These are phyloP conservation scores for Wallacemonas sp. DNA, from an alignment of 208 protist species.

Conservation along the genomic window DNA sequence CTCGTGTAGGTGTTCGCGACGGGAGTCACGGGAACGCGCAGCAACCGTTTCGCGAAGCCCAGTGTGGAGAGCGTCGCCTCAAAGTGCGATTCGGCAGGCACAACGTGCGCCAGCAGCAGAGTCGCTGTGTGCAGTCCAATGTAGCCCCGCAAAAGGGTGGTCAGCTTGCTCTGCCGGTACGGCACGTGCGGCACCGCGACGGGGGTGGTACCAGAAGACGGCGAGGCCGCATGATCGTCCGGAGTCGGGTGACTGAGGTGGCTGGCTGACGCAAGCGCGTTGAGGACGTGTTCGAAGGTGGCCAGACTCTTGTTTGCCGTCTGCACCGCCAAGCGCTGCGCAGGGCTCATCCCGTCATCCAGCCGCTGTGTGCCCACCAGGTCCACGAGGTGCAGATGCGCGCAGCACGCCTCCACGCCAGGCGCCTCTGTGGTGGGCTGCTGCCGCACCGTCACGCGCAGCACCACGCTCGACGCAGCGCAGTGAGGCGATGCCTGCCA, in stretches of 20 bases:
- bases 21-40: conserved; percentile 76
- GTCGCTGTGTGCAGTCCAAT: conserved; percentile 79
- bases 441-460: neutral
- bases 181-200: conserved; percentile 39
- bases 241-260: conserved; percentile 35
- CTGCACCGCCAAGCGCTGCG: conserved; percentile 18
- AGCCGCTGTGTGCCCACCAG: conserved; percentile 87
- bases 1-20: conserved; percentile 64
- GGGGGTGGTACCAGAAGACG: neutral
- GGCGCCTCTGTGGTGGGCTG: conserved; percentile 15
- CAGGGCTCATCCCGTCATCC: conserved; percentile 12
- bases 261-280: conserved; percentile 38
- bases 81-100: conserved; percentile 39
- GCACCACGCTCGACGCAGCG: neutral
- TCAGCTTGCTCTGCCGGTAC: conserved; percentile 89
- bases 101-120: conserved; percentile 89
- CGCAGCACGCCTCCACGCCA: conserved; percentile 17
- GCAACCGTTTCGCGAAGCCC: conserved; percentile 86
- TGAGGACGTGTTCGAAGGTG: conserved; percentile 90
- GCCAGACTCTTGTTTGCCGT: conserved; percentile 79
- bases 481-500: conserved; percentile 43
- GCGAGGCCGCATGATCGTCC: too few species aligned
- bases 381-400: conserved; percentile 91
- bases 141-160: conserved; percentile 88
- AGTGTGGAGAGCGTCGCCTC: conserved; percentile 86